A percentile compares a stretch with the other conserved stretches of the same genome.
Conservation (phyloP, 257 asterid species). For the Lycium ferocissimum region DNA sequence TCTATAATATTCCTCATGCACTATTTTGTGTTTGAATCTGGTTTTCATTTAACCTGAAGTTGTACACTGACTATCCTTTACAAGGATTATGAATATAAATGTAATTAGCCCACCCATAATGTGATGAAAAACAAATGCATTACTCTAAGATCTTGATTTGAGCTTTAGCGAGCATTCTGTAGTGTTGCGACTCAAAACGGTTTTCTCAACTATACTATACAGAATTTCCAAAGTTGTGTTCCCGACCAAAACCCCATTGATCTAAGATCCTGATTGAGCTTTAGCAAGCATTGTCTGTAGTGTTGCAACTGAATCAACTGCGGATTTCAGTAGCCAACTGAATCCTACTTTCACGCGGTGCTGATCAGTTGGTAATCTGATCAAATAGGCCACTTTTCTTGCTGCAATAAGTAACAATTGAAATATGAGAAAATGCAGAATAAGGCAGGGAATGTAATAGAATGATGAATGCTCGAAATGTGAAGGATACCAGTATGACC, state of each 20-base stretch:
- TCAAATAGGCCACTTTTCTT: constrained; percentile 83
- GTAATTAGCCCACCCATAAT: neutral
- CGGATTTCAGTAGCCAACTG: constrained; percentile 88
- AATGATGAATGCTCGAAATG: constrained; percentile 25
- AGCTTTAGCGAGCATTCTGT: constrained; percentile 62
- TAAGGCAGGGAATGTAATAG: neutral
- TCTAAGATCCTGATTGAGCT: constrained; percentile 57
- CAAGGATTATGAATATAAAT: neutral
- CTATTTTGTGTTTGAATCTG: neutral
- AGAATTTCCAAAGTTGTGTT: neutral
- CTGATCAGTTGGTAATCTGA: constrained; percentile 88
- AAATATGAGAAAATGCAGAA: neutral
- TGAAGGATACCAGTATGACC: constrained; percentile 81
- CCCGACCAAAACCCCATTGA: neutral
- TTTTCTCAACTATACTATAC: neutral
- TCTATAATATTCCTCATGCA: neutral
- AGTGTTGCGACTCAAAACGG: constrained; percentile 54
- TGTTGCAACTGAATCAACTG: constrained; percentile 78
- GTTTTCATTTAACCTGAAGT: neutral
- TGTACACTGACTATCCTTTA: neutral
- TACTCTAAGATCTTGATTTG: constrained; percentile 51
- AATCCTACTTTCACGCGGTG: constrained; percentile 89
- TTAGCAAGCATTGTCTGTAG: constrained; percentile 68
- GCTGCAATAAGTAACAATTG: constrained; percentile 56
- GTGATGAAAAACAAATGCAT: neutral